Conservation (phyloP, 2,329 filamentous ascomycete species). For the Diaporthe australafricana region DNA sequence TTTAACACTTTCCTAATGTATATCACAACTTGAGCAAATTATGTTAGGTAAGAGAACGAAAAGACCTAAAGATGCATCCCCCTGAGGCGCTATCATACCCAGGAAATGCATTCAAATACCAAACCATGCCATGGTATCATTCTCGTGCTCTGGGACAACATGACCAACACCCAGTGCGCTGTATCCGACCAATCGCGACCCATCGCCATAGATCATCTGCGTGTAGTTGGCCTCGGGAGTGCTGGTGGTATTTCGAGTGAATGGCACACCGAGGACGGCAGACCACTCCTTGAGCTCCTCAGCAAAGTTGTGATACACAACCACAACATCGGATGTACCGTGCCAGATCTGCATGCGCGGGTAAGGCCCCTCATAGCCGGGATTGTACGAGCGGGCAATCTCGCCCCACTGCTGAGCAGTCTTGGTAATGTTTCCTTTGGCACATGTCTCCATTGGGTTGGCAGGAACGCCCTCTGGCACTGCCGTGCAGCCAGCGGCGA, state of each 20-base stretch:
- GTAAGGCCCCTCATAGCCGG: constrained; percentile 54
- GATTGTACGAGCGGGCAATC: constrained; percentile 34
- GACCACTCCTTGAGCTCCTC: constrained; percentile 70
- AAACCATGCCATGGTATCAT: neutral
- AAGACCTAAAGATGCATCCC: too few species aligned
- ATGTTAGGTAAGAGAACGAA: too few species aligned
- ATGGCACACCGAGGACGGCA: constrained; percentile 56
- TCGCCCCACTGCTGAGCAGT: neutral
- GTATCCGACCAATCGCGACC: neutral
- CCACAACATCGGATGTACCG: constrained; percentile 61
- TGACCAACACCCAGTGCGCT: neutral
- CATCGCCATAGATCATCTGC: constrained; percentile 13
- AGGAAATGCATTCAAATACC: too few species aligned
- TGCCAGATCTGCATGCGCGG: constrained; percentile 72
- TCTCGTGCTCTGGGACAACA: neutral
- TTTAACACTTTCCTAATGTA: too few species aligned
- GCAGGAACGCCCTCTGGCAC: neutral
- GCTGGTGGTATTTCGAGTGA: neutral
- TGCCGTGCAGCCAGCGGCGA: constrained; percentile 42
- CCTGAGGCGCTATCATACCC: too few species aligned
- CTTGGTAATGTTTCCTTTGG: constrained; percentile 1
- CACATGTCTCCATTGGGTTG: neutral
- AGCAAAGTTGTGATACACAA: constrained; percentile 65
- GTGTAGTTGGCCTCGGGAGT: constrained; percentile 3
- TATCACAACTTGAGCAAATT: too few species aligned